phyloP scores from a whole-genome alignment of 352 stramenopile species.

The Pythium diclinum region DNA sequence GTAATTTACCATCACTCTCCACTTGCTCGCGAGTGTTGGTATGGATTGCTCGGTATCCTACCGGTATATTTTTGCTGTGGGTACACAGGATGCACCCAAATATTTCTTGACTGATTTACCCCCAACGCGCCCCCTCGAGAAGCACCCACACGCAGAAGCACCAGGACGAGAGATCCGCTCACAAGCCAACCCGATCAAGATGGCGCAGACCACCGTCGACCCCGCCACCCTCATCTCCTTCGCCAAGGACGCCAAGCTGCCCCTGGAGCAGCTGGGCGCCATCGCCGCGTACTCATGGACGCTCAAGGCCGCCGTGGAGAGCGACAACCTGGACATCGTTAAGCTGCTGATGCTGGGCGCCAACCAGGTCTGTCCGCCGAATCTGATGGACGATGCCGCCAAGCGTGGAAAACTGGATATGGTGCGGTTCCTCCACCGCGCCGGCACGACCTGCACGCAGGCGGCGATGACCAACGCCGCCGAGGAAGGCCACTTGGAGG shows the following conservation, averaged over 20 bases:
- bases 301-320: conserved; percentile 33
- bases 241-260: conserved; percentile 27
- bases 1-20: background rate
- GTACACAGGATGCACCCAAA: background rate
- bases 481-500: conserved; percentile 30
- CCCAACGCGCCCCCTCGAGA: too few relatives aligned
- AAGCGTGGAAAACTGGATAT: conserved; percentile 31
- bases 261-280: conserved; percentile 43
- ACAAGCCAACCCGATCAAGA: background rate
- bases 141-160: background rate
- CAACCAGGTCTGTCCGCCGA: conserved; percentile 24
- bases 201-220: conserved; percentile 1
- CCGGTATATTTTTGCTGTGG: background rate
- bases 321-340: conserved; percentile 32
- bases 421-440: conserved; percentile 42
- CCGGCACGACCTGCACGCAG: conserved; percentile 31
- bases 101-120: too few relatives aligned
- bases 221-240: conserved; percentile 17
- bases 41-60: background rate
- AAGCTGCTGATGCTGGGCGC: conserved; percentile 33
- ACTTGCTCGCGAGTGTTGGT: too few relatives aligned
- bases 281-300: conserved; percentile 45
- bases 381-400: conserved; percentile 40
- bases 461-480: conserved; percentile 48
- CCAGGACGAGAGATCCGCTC: background rate